These are phyloP conservation scores for Botryotinia globosa DNA, from an alignment of 2,329 filamentous ascomycete species.

Conservation along the genomic window DNA sequence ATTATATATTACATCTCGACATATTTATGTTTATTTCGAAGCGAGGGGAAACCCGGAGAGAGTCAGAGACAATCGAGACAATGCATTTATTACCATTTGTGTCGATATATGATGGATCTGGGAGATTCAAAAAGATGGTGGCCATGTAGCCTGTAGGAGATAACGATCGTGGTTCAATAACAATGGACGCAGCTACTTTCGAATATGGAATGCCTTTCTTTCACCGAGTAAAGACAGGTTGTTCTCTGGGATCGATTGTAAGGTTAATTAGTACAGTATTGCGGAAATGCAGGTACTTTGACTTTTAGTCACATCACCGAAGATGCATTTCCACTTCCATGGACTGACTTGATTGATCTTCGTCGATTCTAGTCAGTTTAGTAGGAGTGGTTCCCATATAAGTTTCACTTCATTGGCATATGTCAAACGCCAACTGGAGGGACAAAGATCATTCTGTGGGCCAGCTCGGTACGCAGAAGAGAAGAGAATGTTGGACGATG, in stretches of 20 bases:
- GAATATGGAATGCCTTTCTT: neutral
- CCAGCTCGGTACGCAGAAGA: neutral
- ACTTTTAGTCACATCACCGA: neutral
- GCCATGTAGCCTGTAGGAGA: neutral
- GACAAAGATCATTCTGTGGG: neutral
- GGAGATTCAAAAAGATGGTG: neutral
- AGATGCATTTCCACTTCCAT: neutral
- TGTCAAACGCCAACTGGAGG: slow-evolving; percentile 15
- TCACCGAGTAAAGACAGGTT: neutral
- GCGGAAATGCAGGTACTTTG: neutral
- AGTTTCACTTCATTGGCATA: slow-evolving; percentile 11
- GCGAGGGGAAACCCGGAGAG: neutral
- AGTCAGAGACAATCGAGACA: neutral
- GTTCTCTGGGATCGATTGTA: neutral
- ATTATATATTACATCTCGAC: neutral
- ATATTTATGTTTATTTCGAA: neutral
- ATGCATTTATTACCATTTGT: neutral
- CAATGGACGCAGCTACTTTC: neutral
- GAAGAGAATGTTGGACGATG: neutral
- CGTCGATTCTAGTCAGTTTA: neutral
- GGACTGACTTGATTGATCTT: neutral
- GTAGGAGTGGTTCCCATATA: slow-evolving; percentile 3
- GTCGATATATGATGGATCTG: neutral
- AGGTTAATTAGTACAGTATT: too few species aligned
- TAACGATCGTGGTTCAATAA: neutral